Evolutionary conservation across 345 rosid genomes (phyloP), one percentile per base, ranked within the genome.

Genomic region (Bruguiera parviflora): DNA sequence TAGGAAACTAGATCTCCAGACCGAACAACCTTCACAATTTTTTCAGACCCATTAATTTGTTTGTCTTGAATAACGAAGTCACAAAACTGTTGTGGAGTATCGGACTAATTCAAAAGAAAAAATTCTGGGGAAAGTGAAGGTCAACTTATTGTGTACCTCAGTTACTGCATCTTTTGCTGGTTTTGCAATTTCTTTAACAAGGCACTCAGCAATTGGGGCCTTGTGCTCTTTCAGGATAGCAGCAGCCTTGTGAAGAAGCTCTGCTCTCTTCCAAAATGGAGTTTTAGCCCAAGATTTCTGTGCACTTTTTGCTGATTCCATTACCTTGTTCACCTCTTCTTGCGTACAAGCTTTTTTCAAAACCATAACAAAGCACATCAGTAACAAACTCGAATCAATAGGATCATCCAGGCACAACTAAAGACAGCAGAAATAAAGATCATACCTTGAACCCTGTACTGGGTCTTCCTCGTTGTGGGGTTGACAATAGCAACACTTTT

Each of bases 251-350:
- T 94, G 98, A 70, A 94, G 98, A 2, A 91, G 88, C 83, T 94
- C 97, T 5, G 96, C 96, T 78, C 98, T 80, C 87, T 86, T 94
- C 98, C 98, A 94, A 7, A 94, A 80, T 13, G 98, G 98, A 57
- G 96, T 94, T 82, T 89, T 94, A 18, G 96, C 97, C 98, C 96
- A 94, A 8, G 83, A 69, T 73, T 94, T 94, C 71, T 94, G 96
- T 18, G 96, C 96, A 16, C 68, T 53, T 81, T 89, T 91, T 1
- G 98, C 92, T 31, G 80, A 24, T 19, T 91, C 98, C 92, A 89
- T 91, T 27, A 84, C 86, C 71, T 80, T 78, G 84, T 94, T 94
- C 71, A 94, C 98, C 78, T 94, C 98, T 77, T 87, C 96, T 84
- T 89, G 98, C 29, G 97, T 83, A 80, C 98, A 89, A 53, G 97